Evolutionary conservation across 768 basidiomycete genomes (phyloP), one percentile per base, ranked within the genome.

Genomic region (Rhizopogon rudus): DNA sequence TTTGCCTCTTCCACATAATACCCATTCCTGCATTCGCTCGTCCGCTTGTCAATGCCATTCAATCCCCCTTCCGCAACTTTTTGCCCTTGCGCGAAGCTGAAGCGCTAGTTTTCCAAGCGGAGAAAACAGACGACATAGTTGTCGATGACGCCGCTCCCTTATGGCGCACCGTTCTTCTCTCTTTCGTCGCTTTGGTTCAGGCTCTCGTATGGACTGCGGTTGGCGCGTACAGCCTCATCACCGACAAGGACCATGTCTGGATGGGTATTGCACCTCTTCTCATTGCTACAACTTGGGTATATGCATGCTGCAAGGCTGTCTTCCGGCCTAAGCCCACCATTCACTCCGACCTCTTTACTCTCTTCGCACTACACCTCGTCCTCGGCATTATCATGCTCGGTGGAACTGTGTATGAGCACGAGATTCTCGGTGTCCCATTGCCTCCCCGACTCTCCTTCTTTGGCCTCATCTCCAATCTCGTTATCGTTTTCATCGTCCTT

Each of bases 141-240:
- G 20, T 42, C 13, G 29, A 52, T 8, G 35, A n/a, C 5, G 33
- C 60, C 10, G 61, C 75, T 12, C 79, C 82, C 0, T 71, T 86
- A 7, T 87, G 87, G 84, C 80, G 81, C 40, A 81, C 83, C 2
- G 57, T 83, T 43, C 60, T 81, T n/a, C 77, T 89, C 44, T 73
- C 77, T 1, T 74, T 77, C 55, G 60, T 85, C 3, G 82, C 86
- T 0, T 77, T 88, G 37, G 39, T 77, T 5, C 78, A 87, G 61
- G 72, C 80, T 0, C 69, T 90, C 5, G 63, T 69, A 8, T 88
- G 88, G 86, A 66, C 86, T 2, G 76, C 75, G n/a, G 63, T 74
- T 3, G 83, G 80, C n/a, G 79, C 81, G 6, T 91, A 81, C 65
- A 62, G 63, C 14, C 59, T 84, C 14, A 58, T 74, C 37, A 73